A percentile compares a stretch with the other conserved stretches of the same genome.
Evolutionary conservation across 164 flowering plant genomes (phyloP).

Genomic region (Litsea cubeba): DNA sequence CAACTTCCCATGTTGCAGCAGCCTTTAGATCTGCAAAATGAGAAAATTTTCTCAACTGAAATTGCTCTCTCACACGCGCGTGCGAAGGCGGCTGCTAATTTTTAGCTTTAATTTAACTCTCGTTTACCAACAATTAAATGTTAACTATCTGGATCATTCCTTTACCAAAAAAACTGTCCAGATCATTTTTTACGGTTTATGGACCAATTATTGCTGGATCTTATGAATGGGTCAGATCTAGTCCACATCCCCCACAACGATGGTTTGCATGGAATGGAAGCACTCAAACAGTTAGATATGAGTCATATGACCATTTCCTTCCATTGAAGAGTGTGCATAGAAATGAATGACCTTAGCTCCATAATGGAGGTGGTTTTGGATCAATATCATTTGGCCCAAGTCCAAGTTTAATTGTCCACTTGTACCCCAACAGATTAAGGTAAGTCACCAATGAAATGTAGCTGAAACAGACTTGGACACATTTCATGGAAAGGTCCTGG

Average conservation of each 20-base stretch:
- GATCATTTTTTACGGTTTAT: too few relatives aligned
- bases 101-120: too few relatives aligned
- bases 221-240: neutral
- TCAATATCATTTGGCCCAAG: neutral
- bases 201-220: too few relatives aligned
- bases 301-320: neutral
- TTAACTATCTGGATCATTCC: too few relatives aligned
- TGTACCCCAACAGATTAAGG: neutral
- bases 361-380: too few relatives aligned
- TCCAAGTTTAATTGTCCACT: neutral
- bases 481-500: neutral
- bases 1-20: constrained; percentile 95
- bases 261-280: neutral
- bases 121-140: too few relatives aligned
- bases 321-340: neutral
- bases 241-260: neutral
- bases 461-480: neutral
- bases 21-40: constrained; percentile 54
- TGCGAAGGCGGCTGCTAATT: too few relatives aligned
- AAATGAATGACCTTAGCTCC: too few relatives aligned
- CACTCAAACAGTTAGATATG: neutral
- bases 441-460: neutral
- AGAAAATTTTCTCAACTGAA: neutral
- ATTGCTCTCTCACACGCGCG: too few relatives aligned
- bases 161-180: too few relatives aligned